Conservation (phyloP, 1,284 basidiomycete species). For the Mrakiaceae sp. region DNA sequence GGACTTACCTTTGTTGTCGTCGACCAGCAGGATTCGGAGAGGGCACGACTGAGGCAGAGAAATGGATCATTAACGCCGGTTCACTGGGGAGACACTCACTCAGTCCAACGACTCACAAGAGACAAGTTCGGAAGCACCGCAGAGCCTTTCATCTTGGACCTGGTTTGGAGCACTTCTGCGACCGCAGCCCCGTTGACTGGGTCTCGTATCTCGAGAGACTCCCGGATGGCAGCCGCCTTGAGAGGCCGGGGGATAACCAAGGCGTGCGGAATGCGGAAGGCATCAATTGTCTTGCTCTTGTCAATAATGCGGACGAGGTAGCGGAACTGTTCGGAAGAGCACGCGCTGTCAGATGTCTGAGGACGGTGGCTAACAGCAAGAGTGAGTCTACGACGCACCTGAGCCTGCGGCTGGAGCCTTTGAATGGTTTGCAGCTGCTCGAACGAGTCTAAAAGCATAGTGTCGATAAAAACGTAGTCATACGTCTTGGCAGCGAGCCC, state of each 20-base stretch:
- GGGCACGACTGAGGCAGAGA: background rate
- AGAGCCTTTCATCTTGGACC: background rate
- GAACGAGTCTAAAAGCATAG: background rate
- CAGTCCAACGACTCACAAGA: background rate
- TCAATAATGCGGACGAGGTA: background rate
- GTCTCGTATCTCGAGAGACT: background rate
- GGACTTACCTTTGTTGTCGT: background rate
- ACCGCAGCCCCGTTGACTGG: background rate
- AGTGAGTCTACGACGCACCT: background rate
- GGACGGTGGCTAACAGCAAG: too few relatives aligned
- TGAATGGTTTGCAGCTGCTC: background rate
- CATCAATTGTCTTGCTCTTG: background rate
- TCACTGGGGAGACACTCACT: too few relatives aligned
- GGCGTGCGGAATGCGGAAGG: background rate
- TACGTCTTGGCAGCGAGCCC: background rate
- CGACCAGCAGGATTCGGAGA: background rate
- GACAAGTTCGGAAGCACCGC: background rate
- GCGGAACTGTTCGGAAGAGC: background rate
- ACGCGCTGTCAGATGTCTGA: too few relatives aligned
- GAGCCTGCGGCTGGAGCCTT: background rate
- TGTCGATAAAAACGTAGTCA: background rate
- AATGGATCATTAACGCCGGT: background rate
- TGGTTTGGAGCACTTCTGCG: background rate
- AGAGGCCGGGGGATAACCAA: slow-evolving; percentile 6
- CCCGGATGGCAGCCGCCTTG: background rate